Evolutionary conservation across 1,139 yeast species (phyloP).

Genomic region (Pneumocystis wakefieldiae): DNA sequence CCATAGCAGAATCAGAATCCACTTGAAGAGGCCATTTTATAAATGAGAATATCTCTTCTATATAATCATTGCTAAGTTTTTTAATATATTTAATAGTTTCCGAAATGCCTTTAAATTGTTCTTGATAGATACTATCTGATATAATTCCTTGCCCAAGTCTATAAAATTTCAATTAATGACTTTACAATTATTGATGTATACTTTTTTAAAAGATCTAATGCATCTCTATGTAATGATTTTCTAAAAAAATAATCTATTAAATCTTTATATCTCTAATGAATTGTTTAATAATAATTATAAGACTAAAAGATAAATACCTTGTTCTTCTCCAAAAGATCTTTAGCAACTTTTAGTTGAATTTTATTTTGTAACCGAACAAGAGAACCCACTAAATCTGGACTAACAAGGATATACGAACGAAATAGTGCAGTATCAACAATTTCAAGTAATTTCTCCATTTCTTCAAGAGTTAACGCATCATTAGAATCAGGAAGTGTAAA

Average conservation of each 20-base stretch:
- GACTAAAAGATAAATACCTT: conserved; percentile 8
- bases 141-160: conserved; percentile 14
- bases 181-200: background rate
- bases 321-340: conserved; percentile 36
- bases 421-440: conserved; percentile 70
- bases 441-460: conserved; percentile 29
- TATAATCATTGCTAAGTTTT: conserved; percentile 36
- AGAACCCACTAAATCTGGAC: conserved; percentile 68
- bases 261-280: conserved; percentile 39
- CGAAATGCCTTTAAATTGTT: conserved; percentile 27
- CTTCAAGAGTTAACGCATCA: conserved; percentile 14
- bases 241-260: conserved; percentile 67
- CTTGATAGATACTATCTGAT: conserved; percentile 9
- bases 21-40: conserved; percentile 40
- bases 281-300: background rate
- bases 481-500: conserved; percentile 21
- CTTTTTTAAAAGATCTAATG: conserved; percentile 41
- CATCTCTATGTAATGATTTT: conserved; percentile 47
- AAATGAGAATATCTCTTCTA: conserved; percentile 45
- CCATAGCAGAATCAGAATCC: conserved; percentile 30
- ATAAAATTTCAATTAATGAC: conserved; percentile 3
- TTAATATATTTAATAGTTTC: conserved; percentile 53
- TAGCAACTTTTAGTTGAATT: conserved; percentile 55
- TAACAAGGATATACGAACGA: conserved; percentile 50
- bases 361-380: conserved; percentile 58